A percentile compares a stretch with the other conserved stretches of the same genome.
phyloP scores from a whole-genome alignment of 352 stramenopile genomes.

The Pythium periplocum region DNA sequence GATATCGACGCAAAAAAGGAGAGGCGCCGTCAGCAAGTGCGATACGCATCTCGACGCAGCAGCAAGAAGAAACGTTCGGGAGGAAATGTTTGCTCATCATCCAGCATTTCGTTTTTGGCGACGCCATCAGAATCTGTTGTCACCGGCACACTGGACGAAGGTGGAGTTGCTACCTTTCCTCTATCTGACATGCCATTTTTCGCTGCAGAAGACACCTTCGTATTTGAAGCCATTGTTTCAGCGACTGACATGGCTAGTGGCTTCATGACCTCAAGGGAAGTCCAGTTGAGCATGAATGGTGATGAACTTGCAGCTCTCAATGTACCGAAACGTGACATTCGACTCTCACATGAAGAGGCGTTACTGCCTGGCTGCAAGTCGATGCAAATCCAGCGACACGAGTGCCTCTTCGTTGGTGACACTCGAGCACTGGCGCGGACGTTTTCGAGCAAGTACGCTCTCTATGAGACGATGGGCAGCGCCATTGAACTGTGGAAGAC shows the following conservation, averaged over 20 bases:
- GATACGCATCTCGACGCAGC: too few species aligned
- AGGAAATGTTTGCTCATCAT: not conserved
- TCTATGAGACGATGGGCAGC: slow-evolving; percentile 11
- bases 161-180: not conserved
- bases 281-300: not conserved
- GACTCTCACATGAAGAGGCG: slow-evolving; percentile 6
- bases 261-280: not conserved
- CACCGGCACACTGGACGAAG: not conserved
- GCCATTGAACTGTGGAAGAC: slow-evolving; percentile 15
- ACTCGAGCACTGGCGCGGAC: slow-evolving; percentile 1
- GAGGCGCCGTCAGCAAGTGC: too few species aligned
- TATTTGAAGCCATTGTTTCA: slow-evolving; percentile 1
- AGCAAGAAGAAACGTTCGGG: too few species aligned
- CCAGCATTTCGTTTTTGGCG: slow-evolving; percentile 2
- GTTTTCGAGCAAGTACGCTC: slow-evolving; percentile 13
- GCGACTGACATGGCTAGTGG: not conserved
- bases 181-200: not conserved
- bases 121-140: not conserved
- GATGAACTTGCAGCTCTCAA: not conserved
- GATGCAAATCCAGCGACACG: slow-evolving; percentile 12
- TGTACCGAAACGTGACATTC: slow-evolving; percentile 5
- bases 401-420: slow-evolving; percentile 1
- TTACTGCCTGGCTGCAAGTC: not conserved
- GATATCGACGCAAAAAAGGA: not conserved
- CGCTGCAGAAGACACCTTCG: not conserved